Base-by-base conservation (phyloP, 179 eudicot species). In the Pouteria campechiana region DNA sequence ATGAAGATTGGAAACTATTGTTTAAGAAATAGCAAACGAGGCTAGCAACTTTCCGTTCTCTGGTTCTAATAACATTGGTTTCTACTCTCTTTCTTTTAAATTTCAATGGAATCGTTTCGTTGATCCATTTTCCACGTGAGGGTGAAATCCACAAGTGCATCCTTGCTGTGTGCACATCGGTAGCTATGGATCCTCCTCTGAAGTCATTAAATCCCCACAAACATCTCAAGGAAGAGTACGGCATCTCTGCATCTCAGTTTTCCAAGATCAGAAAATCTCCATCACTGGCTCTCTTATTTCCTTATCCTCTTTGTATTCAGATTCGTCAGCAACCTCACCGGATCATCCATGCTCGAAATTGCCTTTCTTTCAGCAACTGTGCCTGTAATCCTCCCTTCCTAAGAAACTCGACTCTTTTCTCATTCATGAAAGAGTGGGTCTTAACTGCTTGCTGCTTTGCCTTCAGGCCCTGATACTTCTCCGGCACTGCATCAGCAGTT, bases 311-410 rank as follows among this genome's bases (percentile, higher is more conserved):
- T 20, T 30, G 11, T 40, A 59, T 7, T 3, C 45, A 90, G 98
- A 63, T 90, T 89, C 32, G 96, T 90, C 17, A 92, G 96, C 84
- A 92, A 92, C 57, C 74, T 92, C 49, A 64, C 75, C 1, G 96
- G 99, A 57, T 86, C 94, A 39, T 87, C 96, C 11, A 65, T 75
- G 70, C 65, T 71, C 35, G 99, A 92, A 42, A 61, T 87, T 23
- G 68, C 72, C 58, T 60, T 62, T 7, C 72, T 92, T 28, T 40
- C 74, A 11, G 46, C 72, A 21, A 44, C 59, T 4, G 37, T 82
- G 35, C 72, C 92, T 21, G 99, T 90, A 27, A 50, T 70, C 58
- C 51, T 21, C 5, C 54, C 13, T 47, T 13, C 17, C 5, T 13
- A 6, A 11, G 30, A 19, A 3, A 7, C 11, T 14, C 14, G 32